phyloP scores from a whole-genome alignment of 106 monocot genomes.

The Apostasia ramifera region DNA sequence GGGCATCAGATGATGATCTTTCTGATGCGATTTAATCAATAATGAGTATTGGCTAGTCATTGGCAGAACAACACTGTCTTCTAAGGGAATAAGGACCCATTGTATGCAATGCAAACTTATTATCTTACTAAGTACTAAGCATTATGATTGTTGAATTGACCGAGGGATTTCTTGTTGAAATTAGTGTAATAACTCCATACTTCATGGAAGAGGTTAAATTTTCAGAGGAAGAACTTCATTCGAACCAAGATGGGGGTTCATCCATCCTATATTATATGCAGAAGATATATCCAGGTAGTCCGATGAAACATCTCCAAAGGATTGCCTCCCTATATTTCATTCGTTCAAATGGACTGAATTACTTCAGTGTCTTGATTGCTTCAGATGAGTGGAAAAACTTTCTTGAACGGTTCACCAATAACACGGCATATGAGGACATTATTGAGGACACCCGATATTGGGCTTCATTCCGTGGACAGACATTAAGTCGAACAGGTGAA shows the following conservation, averaged over 20 bases:
- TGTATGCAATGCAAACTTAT: no score
- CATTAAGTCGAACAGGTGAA: constrained; percentile 67
- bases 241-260: constrained; percentile 52
- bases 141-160: neutral
- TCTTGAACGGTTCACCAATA: constrained; percentile 33
- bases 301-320: neutral
- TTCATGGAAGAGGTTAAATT: constrained; percentile 71
- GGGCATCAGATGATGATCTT: no score
- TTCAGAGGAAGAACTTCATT: constrained; percentile 66
- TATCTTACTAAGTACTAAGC: no score
- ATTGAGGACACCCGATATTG: constrained; percentile 52
- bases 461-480: constrained; percentile 81
- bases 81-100: no score
- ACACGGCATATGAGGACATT: constrained; percentile 31
- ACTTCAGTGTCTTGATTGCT: constrained; percentile 4
- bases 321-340: neutral
- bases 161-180: neutral
- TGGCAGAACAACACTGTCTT: no score
- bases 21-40: no score
- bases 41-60: no score
- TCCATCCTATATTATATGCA: constrained; percentile 71
- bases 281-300: constrained; percentile 69
- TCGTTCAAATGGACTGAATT: neutral
- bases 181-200: constrained; percentile 63
- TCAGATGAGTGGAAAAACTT: constrained; percentile 79